Conservation (phyloP, 495 filamentous ascomycete species). For the Staphylotrichum tortipilum region DNA sequence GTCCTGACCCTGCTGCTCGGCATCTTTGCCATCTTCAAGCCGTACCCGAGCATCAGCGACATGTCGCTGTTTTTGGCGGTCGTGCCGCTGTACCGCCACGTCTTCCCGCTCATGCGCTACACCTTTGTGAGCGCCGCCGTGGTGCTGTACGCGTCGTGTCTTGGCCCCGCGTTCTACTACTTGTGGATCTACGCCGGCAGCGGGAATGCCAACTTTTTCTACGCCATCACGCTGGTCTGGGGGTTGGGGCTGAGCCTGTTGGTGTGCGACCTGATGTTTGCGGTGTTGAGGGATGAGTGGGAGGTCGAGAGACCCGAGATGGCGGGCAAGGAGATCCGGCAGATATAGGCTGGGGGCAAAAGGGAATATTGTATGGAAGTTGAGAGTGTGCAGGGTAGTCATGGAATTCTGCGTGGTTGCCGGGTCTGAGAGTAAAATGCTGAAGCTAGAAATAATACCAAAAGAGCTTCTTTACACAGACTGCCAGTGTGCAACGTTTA, state of each 20-base stretch:
- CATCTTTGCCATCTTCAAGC: constrained; percentile 87
- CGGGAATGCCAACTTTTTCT: constrained; percentile 98
- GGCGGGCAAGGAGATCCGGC: constrained; percentile 74
- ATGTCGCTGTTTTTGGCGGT: constrained; percentile 73
- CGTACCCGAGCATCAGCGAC: constrained; percentile 88
- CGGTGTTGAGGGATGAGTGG: constrained; percentile 85
- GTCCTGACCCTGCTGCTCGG: constrained; percentile 74
- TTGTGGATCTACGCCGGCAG: constrained; percentile 98
- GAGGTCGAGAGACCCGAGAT: constrained; percentile 86
- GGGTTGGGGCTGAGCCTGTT: constrained; percentile 73
- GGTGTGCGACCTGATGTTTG: constrained; percentile 77
- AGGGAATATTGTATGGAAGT: no score
- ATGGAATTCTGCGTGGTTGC: no score
- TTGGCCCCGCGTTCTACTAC: constrained; percentile 93
- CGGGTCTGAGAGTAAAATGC: no score
- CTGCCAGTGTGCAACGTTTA: no score
- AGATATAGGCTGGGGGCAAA: no score
- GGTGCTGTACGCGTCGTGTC: constrained; percentile 74
- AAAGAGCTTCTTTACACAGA: no score
- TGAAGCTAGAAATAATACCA: no score
- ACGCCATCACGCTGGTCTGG: constrained; percentile 97
- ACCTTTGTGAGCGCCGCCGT: constrained; percentile 76
- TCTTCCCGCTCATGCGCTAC: constrained; percentile 94
- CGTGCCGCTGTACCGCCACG: constrained; percentile 79
- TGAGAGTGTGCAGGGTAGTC: no score